These are phyloP conservation scores for Mayamaea pseudoterrestris DNA, from an alignment of 108 stramenopile species.

Conservation along the genomic window DNA sequence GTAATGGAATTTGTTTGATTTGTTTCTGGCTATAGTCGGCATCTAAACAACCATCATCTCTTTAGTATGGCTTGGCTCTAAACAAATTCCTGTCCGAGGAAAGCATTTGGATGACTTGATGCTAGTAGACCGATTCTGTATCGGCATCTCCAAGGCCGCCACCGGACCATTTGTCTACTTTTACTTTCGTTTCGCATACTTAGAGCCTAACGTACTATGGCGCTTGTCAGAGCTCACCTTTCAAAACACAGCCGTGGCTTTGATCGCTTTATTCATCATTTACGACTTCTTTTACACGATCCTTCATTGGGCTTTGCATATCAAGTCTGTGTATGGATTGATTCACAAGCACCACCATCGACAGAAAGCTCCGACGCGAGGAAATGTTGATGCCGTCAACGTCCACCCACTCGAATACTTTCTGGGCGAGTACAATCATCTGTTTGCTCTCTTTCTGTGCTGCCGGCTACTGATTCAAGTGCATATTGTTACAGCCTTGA, in stretches of 20 bases:
- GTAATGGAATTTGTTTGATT: constrained; percentile 13
- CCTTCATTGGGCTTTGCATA: constrained; percentile 86
- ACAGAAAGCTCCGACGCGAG: constrained; percentile 91
- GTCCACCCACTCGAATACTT: constrained; percentile 97
- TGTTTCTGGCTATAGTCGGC: constrained; percentile 36
- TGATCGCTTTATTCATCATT: constrained; percentile 52
- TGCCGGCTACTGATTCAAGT: constrained; percentile 41
- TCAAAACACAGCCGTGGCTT: constrained; percentile 13
- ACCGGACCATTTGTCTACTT: constrained; percentile 74
- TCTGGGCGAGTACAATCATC: constrained; percentile 94
- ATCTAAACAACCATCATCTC: constrained; percentile 55
- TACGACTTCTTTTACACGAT: constrained; percentile 94
- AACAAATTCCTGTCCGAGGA: constrained; percentile 66
- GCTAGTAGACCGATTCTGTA: constrained; percentile 40
- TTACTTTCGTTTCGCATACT: constrained; percentile 39
- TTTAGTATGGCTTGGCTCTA: constrained; percentile 17
- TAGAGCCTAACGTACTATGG: constrained; percentile 42
- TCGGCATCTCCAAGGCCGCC: constrained; percentile 56
- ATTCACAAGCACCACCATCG: constrained; percentile 98
- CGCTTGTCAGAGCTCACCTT: constrained; percentile 25
- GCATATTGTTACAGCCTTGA: constrained; percentile 33
- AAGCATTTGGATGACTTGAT: constrained; percentile 74
- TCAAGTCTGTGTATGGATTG: constrained; percentile 71
- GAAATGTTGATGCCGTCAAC: constrained; percentile 94
- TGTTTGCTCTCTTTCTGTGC: constrained; percentile 54